Base-by-base conservation (phyloP, 345 rosid genomes). In the Gossypioides kirkii region DNA sequence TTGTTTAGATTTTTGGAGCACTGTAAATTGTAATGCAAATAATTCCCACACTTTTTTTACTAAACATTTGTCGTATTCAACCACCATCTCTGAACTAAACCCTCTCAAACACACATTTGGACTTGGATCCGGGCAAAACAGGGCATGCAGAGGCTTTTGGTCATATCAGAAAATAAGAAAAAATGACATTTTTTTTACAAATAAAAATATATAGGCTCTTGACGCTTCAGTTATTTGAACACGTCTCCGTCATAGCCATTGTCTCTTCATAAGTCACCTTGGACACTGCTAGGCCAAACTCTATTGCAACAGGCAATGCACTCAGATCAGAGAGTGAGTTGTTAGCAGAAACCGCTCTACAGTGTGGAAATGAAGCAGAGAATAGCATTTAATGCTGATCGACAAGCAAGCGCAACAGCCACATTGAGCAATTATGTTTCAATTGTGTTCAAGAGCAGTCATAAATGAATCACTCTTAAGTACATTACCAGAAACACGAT, bases 201-300 rank as follows among this genome's bases (percentile, higher is more conserved):
- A 68, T 38, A 58, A 71, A 62, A 63, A 61, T 66, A 77, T 50
- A 61, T 18, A 64, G 64, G 20, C 16, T 41, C 46, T 68, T 69
- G 75, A 77, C 65, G 59, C 85, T 61, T 81, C 84, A 38, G 76
- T 72, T 77, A 65, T 75, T 23, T 49, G 76, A 72, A 55, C 10
- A 73, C 64, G 64, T 71, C 66, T 80, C 67, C 63, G 23, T 74
- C 81, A 45, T 74, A 73, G 49, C 73, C 52, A 73, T 32, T 46
- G 67, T 71, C 72, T 45, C 79, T 32, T 46, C 73, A 68, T 73
- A 68, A 36, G 83, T 91, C 97, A 94, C 95, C 98, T 94, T 78
- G 95, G 97, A 70, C 38, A 85, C 94, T 1, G 93, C 88, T 77
- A 84, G 85, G 70, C 98, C 97, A 74, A 88, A 81, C 91, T 86